Evolutionary conservation across 2,329 filamentous ascomycete genomes (phyloP), one percentile per base, ranked within the genome.

Genomic region (Venturia carpophila): DNA sequence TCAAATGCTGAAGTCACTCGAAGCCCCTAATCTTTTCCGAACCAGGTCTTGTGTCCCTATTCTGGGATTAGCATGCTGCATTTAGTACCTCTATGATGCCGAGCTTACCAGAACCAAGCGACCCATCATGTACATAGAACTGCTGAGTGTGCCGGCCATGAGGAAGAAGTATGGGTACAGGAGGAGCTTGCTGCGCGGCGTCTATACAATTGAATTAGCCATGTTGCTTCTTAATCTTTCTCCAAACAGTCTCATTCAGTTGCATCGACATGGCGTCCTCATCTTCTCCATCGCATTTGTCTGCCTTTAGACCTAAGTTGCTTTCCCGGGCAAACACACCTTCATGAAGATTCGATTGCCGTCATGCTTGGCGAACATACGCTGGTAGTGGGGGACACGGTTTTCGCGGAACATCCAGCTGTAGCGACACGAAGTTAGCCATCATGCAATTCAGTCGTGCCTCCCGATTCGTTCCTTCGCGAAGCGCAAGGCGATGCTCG

Each of bases 11-110:
- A 61, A 43, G 11, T 24, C 21, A n/a, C 39, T 43, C 6, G n/a
- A 24, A 9, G 60, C 39, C 6, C 70, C 73, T 82, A 85, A 69
- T 78, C 73, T 76, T 84, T 82, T 74, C 82, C 79, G 72, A 85
- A 90, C 86, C 87, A 92, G 68, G 87, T 90, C 84, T 91, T 92
- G 83, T 92, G 85, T 73, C 90, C 90, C 68, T 78, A 56, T 67
- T 15, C 15, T 41, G 21, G 27, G 34, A 62, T 58, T 64, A 49
- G 65, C 30, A 55, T 30, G 62, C 30, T 21, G 24, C 34, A 19
- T 49, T 17, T 30, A 58, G n/a, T 2, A 61, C n/a, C 15, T 9
- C 15, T n/a, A 24, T 17, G 30, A 63, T 13, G 60, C 4, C 21
- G 2, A 47, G 71, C 77, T 52, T 75, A 79, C 77, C 56, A 87